Conservation (phyloP, 768 basidiomycete species). For the Rhodotorula sphaerocarpa region DNA sequence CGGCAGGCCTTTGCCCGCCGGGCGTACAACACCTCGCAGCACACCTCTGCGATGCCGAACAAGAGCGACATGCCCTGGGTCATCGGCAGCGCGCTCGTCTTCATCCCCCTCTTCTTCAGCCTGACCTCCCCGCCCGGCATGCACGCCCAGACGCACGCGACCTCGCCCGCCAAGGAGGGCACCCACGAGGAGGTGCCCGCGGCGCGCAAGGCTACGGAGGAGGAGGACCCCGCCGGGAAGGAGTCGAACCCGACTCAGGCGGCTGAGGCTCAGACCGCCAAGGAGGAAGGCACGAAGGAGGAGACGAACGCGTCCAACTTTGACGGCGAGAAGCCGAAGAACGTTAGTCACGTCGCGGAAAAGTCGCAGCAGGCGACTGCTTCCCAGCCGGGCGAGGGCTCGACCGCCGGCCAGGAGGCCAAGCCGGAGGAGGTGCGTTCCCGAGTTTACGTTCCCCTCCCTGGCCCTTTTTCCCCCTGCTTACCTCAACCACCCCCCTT, state of each 20-base stretch:
- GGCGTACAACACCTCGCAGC: no score
- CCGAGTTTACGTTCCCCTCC: no score
- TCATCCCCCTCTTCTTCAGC: slow-evolving; percentile 11
- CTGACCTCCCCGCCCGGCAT: slow-evolving; percentile 12
- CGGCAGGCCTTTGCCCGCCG: no score
- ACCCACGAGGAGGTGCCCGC: slow-evolving; percentile 1
- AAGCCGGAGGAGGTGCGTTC: neutral
- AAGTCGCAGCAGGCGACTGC: neutral
- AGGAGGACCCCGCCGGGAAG: neutral
- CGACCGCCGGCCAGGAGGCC: no score
- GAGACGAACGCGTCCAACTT: neutral
- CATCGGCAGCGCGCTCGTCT: slow-evolving; percentile 5
- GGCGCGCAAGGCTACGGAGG: neutral
- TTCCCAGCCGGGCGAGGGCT: neutral
- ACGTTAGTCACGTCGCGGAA: neutral
- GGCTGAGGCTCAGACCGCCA: neutral
- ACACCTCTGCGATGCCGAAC: no score
- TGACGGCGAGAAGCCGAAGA: neutral
- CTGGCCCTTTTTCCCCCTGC: no score
- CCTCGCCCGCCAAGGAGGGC: neutral
- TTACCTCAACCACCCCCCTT: no score
- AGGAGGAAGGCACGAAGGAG: neutral
- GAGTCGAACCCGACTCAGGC: slow-evolving; percentile 3
- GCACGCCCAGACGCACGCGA: neutral
- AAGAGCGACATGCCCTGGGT: slow-evolving; percentile 11